phyloP scores from a whole-genome alignment of 495 filamentous ascomycete genomes.

The Neurospora sp. region DNA sequence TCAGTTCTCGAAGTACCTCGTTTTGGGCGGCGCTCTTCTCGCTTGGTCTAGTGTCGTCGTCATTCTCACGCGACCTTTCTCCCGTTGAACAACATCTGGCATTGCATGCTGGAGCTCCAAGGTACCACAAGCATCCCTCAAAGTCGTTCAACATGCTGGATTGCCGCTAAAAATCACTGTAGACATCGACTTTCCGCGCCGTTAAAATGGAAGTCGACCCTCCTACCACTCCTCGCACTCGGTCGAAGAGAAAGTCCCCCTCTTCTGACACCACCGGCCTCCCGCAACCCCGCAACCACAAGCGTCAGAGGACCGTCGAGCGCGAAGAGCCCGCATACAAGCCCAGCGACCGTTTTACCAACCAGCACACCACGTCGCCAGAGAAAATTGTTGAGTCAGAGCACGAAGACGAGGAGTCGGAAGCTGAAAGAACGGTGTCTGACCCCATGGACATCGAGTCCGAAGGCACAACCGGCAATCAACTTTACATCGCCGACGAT shows the following conservation, averaged over 20 bases:
- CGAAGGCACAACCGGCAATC: not conserved
- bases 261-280: not conserved
- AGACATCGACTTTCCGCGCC: not conserved
- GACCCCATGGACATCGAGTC: not conserved
- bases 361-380: not conserved
- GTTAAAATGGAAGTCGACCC: not conserved
- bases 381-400: not conserved
- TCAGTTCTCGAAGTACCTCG: not conserved
- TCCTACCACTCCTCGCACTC: not conserved
- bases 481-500: not conserved
- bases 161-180: not conserved
- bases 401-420: not conserved
- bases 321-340: not conserved
- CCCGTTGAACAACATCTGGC: not conserved
- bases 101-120: not conserved
- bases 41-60: not conserved
- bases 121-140: not conserved
- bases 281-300: not conserved
- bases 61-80: not conserved
- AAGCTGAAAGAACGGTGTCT: not conserved
- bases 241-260: not conserved
- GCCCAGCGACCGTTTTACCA: too few relatives aligned
- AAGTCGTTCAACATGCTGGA: not conserved
- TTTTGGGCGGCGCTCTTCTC: not conserved
- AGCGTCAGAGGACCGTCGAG: not conserved